phyloP scores from a whole-genome alignment of 306 rosid genomes.

The Pyrus pyrifolia region DNA sequence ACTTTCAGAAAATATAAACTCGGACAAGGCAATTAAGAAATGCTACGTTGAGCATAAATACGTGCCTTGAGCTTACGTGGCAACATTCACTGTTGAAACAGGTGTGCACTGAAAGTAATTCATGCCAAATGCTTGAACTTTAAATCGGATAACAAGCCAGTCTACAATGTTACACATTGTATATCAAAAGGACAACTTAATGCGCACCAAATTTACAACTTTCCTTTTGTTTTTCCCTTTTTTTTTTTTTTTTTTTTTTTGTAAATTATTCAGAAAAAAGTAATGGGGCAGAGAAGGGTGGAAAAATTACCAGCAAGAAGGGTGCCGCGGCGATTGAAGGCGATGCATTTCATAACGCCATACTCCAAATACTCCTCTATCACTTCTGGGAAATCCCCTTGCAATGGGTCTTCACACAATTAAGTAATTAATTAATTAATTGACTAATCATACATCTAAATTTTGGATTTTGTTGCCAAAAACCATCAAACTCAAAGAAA shows the following conservation, averaged over 20 bases:
- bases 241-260: no score
- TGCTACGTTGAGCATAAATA: neutral
- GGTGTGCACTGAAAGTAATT: no score
- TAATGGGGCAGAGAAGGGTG: neutral
- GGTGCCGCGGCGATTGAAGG: slow-evolving; percentile 93
- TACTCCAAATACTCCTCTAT: slow-evolving; percentile 92
- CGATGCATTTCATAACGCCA: slow-evolving; percentile 87
- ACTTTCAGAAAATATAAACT: neutral
- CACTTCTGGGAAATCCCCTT: slow-evolving; percentile 95
- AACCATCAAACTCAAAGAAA: neutral
- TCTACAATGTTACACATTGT: neutral
- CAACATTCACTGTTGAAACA: neutral
- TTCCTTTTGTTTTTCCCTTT: no score
- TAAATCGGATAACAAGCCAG: neutral
- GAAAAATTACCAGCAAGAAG: slow-evolving; percentile 77
- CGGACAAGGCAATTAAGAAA: neutral
- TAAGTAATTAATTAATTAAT: neutral
- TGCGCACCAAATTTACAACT: neutral
- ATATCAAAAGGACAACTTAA: neutral
- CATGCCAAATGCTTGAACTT: neutral
- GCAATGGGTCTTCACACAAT: slow-evolving; percentile 61
- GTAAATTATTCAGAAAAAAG: neutral
- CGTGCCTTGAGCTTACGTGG: neutral
- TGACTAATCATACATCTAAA: neutral
- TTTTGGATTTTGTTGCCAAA: neutral